Evolutionary conservation across 2,329 filamentous ascomycete genomes (phyloP).

Genomic region (Fonsecaea erecta): DNA sequence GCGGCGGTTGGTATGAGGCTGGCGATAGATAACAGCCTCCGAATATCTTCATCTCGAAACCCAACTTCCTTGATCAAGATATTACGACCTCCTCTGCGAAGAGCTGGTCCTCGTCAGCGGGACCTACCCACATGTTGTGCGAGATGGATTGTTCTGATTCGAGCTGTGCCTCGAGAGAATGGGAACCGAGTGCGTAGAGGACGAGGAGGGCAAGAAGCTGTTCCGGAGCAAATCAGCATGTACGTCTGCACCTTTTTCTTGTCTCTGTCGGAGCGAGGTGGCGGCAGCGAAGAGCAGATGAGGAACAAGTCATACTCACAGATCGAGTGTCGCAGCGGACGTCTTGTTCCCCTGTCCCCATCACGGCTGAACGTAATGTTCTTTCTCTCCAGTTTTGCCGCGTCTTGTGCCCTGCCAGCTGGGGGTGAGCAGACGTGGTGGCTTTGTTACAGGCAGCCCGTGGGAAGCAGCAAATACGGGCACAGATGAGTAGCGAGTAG

Average conservation of each 20-base stretch:
- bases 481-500: no score
- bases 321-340: constrained; percentile 24
- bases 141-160: constrained; percentile 22
- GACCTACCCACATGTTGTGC: constrained; percentile 24
- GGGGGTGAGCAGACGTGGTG: no score
- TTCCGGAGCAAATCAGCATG: background rate
- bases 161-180: constrained; percentile 22
- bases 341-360: constrained; percentile 33
- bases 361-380: constrained; percentile 65
- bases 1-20: background rate
- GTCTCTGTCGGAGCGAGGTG: background rate
- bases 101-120: constrained; percentile 5
- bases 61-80: background rate
- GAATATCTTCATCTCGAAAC: background rate
- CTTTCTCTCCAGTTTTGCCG: constrained; percentile 66
- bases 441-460: no score
- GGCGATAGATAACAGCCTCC: background rate
- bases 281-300: background rate
- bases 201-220: constrained; percentile 23
- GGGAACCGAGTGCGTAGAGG: constrained; percentile 9
- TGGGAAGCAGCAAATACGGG: no score
- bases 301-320: constrained; percentile 24
- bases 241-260: background rate
- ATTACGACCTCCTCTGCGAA: constrained; percentile 3
- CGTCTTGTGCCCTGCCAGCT: constrained; percentile 62